phyloP scores from a whole-genome alignment of 306 rosid genomes.

The Alnus glutinosa region DNA sequence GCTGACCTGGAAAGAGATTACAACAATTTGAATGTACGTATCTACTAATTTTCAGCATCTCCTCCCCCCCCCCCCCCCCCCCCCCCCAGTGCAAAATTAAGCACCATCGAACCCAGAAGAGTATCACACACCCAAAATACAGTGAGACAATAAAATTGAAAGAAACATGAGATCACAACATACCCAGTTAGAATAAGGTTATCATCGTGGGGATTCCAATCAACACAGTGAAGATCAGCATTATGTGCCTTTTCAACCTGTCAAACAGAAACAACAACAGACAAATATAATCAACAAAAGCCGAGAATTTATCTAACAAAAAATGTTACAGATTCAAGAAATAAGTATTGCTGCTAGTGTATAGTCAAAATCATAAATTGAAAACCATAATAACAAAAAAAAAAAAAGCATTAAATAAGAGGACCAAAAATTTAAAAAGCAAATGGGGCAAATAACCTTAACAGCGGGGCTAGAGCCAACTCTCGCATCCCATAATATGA shows the following conservation, averaged over 20 bases:
- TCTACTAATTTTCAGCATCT: slow-evolving; percentile 2
- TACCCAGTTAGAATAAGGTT: slow-evolving; percentile 93
- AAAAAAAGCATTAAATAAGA: background rate
- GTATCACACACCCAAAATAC: slow-evolving; percentile 28
- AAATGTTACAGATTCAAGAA: background rate
- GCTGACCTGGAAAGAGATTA: slow-evolving; percentile 77
- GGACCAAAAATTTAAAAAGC: background rate
- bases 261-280: slow-evolving; percentile 28
- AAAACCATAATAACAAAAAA: background rate
- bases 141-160: slow-evolving; percentile 3
- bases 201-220: slow-evolving; percentile 96
- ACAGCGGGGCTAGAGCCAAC: slow-evolving; percentile 79
- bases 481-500: slow-evolving; percentile 98
- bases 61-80: background rate
- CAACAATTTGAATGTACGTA: slow-evolving; percentile 19
- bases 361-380: background rate
- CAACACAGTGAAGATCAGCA: slow-evolving; percentile 99
- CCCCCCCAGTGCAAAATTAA: slow-evolving; percentile 1
- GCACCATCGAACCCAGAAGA: background rate
- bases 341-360: background rate
- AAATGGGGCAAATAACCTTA: slow-evolving; percentile 56
- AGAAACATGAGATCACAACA: slow-evolving; percentile 21
- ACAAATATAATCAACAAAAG: slow-evolving; percentile 1
- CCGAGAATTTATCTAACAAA: slow-evolving; percentile 3
- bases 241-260: slow-evolving; percentile 97